phyloP scores from a whole-genome alignment of 441 rosid genomes.

The Arabidopsis lyrata region DNA sequence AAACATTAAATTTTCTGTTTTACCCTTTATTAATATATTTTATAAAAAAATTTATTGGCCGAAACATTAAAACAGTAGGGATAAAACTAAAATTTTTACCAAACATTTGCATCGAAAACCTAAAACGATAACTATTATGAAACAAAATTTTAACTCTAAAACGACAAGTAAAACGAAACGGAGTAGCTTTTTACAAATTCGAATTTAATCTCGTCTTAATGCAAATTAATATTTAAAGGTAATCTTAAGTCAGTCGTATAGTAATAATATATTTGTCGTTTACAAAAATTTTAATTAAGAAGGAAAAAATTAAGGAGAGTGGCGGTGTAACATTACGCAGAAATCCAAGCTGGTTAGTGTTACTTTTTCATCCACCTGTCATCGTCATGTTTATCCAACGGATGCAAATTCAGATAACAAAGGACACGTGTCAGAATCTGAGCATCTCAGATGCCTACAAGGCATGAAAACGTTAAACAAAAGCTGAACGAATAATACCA shows the following conservation, averaged over 20 bases:
- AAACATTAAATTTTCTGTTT: too few species aligned
- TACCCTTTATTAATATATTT: too few species aligned
- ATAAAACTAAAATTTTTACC: too few species aligned
- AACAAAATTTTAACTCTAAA: too few species aligned
- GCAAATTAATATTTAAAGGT: neutral
- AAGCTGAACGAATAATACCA: slow-evolving; percentile 34
- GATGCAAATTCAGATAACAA: slow-evolving; percentile 8
- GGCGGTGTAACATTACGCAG: slow-evolving; percentile 36
- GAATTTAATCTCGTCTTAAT: neutral
- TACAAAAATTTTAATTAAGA: too few species aligned
- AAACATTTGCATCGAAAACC: too few species aligned
- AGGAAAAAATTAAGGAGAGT: neutral
- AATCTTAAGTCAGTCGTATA: too few species aligned
- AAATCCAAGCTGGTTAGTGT: slow-evolving; percentile 37
- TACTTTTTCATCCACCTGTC: slow-evolving; percentile 29
- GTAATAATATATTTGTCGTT: too few species aligned
- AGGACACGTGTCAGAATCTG: slow-evolving; percentile 30
- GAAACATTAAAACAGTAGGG: too few species aligned
- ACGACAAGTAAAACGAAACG: too few species aligned
- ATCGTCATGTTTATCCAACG: slow-evolving; percentile 22
- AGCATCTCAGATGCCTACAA: slow-evolving; percentile 34
- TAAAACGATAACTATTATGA: too few species aligned
- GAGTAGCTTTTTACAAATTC: neutral
- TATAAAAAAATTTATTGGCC: too few species aligned
- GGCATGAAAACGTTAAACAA: slow-evolving; percentile 35